These are phyloP conservation scores for Dactylella cylindrospora DNA, from an alignment of 2,329 filamentous ascomycete species.

Conservation along the genomic window DNA sequence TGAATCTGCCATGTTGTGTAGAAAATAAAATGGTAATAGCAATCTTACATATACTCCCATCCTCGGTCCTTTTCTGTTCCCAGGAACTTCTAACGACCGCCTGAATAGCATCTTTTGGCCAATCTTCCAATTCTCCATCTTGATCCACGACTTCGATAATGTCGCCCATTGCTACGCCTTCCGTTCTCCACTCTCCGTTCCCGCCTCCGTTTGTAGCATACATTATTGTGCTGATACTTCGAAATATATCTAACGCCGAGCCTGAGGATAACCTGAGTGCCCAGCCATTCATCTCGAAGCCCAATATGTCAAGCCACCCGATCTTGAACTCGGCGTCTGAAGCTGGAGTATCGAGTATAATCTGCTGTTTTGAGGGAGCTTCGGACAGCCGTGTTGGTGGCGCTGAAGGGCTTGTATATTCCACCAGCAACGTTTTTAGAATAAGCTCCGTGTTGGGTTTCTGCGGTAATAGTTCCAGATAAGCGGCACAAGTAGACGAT, in stretches of 20 bases:
- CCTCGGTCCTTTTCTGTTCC: slow-evolving; percentile 18
- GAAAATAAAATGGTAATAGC: not conserved
- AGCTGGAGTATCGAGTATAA: slow-evolving; percentile 36
- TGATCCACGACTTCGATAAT: slow-evolving; percentile 18
- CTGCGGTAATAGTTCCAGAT: slow-evolving; percentile 47
- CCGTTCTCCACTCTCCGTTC: slow-evolving; percentile 1
- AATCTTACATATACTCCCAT: slow-evolving; percentile 31
- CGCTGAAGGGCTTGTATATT: slow-evolving; percentile 20
- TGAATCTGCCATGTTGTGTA: not conserved
- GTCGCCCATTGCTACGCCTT: slow-evolving; percentile 25
- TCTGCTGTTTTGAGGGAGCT: slow-evolving; percentile 5
- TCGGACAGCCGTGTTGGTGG: slow-evolving; percentile 13
- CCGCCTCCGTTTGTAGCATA: not conserved
- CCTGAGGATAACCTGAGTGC: slow-evolving; percentile 17
- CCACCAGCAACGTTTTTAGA: slow-evolving; percentile 14
- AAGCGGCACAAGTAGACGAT: slow-evolving; percentile 45
- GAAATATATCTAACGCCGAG: slow-evolving; percentile 12
- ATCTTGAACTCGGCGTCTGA: slow-evolving; percentile 45
- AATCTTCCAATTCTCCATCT: slow-evolving; percentile 23
- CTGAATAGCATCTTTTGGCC: slow-evolving; percentile 17
- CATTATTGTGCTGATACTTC: slow-evolving; percentile 5
- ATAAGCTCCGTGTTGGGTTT: slow-evolving; percentile 33
- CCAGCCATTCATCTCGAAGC: slow-evolving; percentile 41
- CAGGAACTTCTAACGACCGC: slow-evolving; percentile 20
- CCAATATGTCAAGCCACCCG: slow-evolving; percentile 44